Evolutionary conservation across 306 rosid species (phyloP), one percentile per base, ranked within the genome.

Genomic region (Datisca glomerata): DNA sequence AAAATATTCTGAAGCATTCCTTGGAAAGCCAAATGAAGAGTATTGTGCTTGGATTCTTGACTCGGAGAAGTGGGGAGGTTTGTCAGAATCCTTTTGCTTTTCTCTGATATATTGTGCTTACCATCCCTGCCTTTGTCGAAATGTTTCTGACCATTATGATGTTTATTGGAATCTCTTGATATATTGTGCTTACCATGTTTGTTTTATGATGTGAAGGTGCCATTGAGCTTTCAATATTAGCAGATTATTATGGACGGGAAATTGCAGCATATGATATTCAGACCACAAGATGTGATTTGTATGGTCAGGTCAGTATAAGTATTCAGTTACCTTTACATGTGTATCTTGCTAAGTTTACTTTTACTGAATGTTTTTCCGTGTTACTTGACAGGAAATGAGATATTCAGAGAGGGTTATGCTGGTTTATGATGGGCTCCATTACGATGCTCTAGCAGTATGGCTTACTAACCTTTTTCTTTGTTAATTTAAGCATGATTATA

Each of bases 1-100:
- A 45, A 84, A 76, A 47, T 84, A 84, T 68, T 58, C 68, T 12
- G 98, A 78, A 78, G 96, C 85, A 43, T 72, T 80, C 68, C 96
- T 91, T 36, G 98, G 96, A 35, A 91, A 91, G 74, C 62, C 93
- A 24, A 91, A 84, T 41, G 70, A 57, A 58, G 96, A 73, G 50
- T 91, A 91, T 41, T 84, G 92, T 73, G 56, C 67, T 53, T 91
- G 98, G 98, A 91, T 91, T 61, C 86, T 84, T 25, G 74, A 80
- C 73, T 40, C 92, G 5, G 92, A 78, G 64, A 91, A 91, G 63
- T 91, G 98, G 96, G 98, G 98, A 80, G 98, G 98, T 91, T 55
- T 51, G 43, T 51, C 14, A 17, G 7, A 4, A 6, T 19, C 17
- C 1, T 18, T 8, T 24, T 8, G 47, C 9, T 20, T 43, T 31